These are phyloP conservation scores for Claviceps pazoutovae DNA, from an alignment of 2,329 filamentous ascomycete species.

Conservation along the genomic window DNA sequence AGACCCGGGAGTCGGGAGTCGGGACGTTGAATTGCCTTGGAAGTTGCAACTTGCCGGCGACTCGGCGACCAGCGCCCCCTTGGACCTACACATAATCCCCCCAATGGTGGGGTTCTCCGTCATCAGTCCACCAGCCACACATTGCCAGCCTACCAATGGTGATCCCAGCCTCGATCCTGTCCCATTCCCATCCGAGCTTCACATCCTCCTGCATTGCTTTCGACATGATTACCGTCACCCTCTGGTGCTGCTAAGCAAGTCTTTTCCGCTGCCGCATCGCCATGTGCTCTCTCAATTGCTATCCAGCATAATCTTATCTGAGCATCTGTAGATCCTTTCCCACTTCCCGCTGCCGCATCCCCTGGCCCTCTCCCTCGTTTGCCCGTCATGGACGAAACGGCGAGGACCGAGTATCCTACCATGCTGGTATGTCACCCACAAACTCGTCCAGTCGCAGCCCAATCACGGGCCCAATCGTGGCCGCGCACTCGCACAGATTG, in stretches of 20 bases:
- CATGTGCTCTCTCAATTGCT: slow-evolving; percentile 10
- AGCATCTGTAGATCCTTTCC: slow-evolving; percentile 14
- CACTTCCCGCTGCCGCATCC: neutral
- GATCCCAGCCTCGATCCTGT: neutral
- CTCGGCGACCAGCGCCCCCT: neutral
- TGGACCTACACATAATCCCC: neutral
- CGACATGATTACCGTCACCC: slow-evolving; percentile 1
- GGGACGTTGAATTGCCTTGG: neutral
- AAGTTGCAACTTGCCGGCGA: neutral
- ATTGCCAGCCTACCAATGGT: neutral
- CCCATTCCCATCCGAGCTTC: neutral
- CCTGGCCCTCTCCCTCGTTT: neutral
- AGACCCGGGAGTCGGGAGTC: neutral
- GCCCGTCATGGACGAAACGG: slow-evolving; percentile 58
- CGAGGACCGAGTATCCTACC: slow-evolving; percentile 80
- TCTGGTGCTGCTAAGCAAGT: slow-evolving; percentile 7
- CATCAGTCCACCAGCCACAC: slow-evolving; percentile 1
- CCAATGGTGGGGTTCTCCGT: neutral
- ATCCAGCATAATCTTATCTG: slow-evolving; percentile 10
- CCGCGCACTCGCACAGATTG: neutral
- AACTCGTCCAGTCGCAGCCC: slow-evolving; percentile 1
- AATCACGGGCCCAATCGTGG: neutral
- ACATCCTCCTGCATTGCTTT: slow-evolving; percentile 1
- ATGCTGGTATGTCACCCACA: slow-evolving; percentile 60
- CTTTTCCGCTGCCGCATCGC: slow-evolving; percentile 4